Base-by-base conservation (phyloP, 2,329 filamentous ascomycete species). In the Amauroascus verrucosus region DNA sequence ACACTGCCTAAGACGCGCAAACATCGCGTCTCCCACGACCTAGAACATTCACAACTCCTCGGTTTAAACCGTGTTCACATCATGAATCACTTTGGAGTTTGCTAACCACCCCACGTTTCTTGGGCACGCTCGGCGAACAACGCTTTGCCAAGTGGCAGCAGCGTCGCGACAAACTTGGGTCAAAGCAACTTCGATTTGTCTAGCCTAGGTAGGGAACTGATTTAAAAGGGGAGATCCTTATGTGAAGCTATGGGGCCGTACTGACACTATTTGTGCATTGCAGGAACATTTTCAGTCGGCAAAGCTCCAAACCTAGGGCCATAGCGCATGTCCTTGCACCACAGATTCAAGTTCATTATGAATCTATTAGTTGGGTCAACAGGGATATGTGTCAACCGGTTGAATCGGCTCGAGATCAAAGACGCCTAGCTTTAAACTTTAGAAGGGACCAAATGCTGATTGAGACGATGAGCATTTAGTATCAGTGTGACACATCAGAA, bases 141-240 rank as follows among this genome's bases (percentile, higher is more conserved):
- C 9, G 14, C 40, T 13, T 24, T 35, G 48, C 38, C 48, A 51
- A 35, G 48, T 51, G 48, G 48, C 48, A 44, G 18, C n/a, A 3
- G 18, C 9, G 22, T 50, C 24, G 35, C 20, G 6, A 20, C 45
- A 4, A 22, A 47, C 30, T 22, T 16, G n/a, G 22, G 6, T 30
- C 13, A 30, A 46, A 6, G 18, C 14, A 45, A 14, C 8, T 26
- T 9, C 4, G 14, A 30, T 16, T 28, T 28, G 18, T 13, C 28
- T 1, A 35, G 16, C 9, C 30, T n/a, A 24, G 32, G 46, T 6
- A 35, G 45, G 30, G 30, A 4, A 16, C 14, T 9, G 20, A 16
- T 40, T 48, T 14, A 24, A 8, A 48, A 48, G 9, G 22, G 28
- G 18, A 14, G 14, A 13, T 1, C 18, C 2, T 24, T 35, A 20